Percentiles rank a stretch among this genome's conserved stretches.
phyloP scores from a whole-genome alignment of 1,284 basidiomycete genomes.

The Trametes polyzona region DNA sequence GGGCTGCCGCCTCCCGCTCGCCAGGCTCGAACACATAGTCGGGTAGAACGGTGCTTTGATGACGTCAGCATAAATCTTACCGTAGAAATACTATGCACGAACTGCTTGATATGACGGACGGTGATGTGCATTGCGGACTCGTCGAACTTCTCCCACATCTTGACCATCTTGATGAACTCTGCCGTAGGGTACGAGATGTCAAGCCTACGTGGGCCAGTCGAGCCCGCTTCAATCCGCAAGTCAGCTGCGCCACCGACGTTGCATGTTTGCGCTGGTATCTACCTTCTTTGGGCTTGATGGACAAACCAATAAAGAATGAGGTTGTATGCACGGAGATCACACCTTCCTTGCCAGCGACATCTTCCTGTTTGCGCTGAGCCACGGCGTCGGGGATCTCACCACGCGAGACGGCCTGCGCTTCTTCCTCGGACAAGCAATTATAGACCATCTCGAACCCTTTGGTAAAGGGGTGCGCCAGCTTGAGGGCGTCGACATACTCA shows the following conservation, averaged over 20 bases:
- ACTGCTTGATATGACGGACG: constrained; percentile 94
- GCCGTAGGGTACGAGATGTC: constrained; percentile 97
- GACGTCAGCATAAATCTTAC: constrained; percentile 18
- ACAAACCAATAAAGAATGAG: constrained; percentile 95
- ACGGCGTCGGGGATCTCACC: constrained; percentile 84
- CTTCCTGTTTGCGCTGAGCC: constrained; percentile 76
- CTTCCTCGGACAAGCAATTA: constrained; percentile 85
- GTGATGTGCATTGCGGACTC: constrained; percentile 93
- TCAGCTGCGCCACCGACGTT: constrained; percentile 30
- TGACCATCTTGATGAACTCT: constrained; percentile 93
- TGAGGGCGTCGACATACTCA: constrained; percentile 91
- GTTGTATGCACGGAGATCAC: constrained; percentile 86
- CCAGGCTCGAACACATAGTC: constrained; percentile 85
- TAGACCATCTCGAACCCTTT: constrained; percentile 93
- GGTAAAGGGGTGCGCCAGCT: constrained; percentile 93
- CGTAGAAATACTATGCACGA: constrained; percentile 31
- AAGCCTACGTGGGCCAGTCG: constrained; percentile 75
- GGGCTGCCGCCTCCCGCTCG: constrained; percentile 47
- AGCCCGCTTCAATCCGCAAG: constrained; percentile 52
- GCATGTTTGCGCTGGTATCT: constrained; percentile 23
- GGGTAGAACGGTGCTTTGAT: constrained; percentile 67
- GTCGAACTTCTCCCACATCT: constrained; percentile 96
- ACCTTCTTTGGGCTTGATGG: constrained; percentile 92
- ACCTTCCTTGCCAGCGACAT: constrained; percentile 78
- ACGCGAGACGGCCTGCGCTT: constrained; percentile 83